Percentiles rank a stretch among this genome's conserved stretches.
phyloP scores from a whole-genome alignment of 306 rosid species.

The Prunus salicina region DNA sequence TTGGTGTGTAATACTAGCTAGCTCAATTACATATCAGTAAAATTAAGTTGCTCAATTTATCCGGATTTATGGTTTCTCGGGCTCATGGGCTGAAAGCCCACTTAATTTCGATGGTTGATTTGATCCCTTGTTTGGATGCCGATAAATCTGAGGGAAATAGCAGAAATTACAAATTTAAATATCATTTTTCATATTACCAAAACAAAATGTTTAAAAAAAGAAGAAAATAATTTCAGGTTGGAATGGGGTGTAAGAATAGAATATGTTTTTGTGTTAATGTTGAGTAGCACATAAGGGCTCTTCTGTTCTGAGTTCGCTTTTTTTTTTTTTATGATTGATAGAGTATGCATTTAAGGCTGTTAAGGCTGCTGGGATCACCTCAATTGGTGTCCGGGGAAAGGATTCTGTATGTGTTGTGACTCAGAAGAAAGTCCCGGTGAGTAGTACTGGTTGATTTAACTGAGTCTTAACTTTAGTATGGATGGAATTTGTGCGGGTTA shows the following conservation, averaged over 20 bases:
- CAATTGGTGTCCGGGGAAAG: constrained; percentile 90
- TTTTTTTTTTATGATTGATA: constrained; percentile 39
- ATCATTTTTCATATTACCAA: neutral
- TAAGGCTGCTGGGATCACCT: constrained; percentile 88
- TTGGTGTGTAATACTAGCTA: neutral
- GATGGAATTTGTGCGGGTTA: constrained; percentile 9
- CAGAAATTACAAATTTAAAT: neutral
- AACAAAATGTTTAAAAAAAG: neutral
- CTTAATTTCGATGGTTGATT: neutral
- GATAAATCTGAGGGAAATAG: neutral
- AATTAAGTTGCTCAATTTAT: neutral
- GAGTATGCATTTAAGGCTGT: constrained; percentile 99
- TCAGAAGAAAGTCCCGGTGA: constrained; percentile 97
- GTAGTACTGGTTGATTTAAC: constrained; percentile 26
- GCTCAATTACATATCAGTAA: neutral
- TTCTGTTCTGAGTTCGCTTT: constrained; percentile 26
- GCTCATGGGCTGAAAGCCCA: neutral
- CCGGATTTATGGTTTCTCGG: neutral
- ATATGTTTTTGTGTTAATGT: neutral
- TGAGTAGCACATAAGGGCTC: neutral
- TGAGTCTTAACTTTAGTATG: neutral
- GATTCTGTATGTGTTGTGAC: constrained; percentile 97
- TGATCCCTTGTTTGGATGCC: neutral
- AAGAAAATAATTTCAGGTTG: neutral
- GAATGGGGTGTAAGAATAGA: neutral